Evolutionary conservation across 164 flowering plant genomes (phyloP), one percentile per base, ranked within the genome.

Genomic region (Sextonia rubra): DNA sequence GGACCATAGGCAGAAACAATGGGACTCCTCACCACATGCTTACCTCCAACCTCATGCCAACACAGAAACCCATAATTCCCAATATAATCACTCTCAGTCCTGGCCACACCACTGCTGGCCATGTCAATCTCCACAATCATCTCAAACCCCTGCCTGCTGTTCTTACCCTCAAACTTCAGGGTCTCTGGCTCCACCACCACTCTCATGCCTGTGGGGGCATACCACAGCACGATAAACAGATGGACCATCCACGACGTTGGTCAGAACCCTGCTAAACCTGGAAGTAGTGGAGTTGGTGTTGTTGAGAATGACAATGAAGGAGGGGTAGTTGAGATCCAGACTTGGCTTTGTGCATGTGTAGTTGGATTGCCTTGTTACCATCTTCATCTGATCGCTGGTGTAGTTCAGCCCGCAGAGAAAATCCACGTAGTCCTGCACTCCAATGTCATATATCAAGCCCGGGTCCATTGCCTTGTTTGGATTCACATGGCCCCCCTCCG

Each of bases 21-120:
- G 2, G 91, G 91, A 75, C 90, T 88, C 56, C 81, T 82, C 18
- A 88, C 89, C 14, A 73, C 80, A 73, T 82, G 72, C 29, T 82
- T 77, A 2, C 79, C 86, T 5, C 47, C 80, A 62, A 5, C 52
- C 8, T 86, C 91, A 1, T 68, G 74, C 93, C 91, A 90, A 69
- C 64, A 80, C 6, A 88, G 77, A 71, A 71, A 83, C 8, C 91
- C 89, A 75, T 80, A 83, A 64, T 72, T 80, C 17, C 82, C 76
- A 1, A 22, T n/a, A 15, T 76, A 66, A 15, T 37, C 55, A 12
- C 69, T 18, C 71, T 8, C 26, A 23, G 0, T 26, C 14, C 26
- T 80, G 73, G 72, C 75, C 30, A 17, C 32, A 15, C 0, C 17
- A 27, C 4, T 27, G 70, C 55, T 5, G 0, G 55, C 37, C 66